Evolutionary conservation across 2,329 filamentous ascomycete species (phyloP).

Genomic region (Epichloe elymi): DNA sequence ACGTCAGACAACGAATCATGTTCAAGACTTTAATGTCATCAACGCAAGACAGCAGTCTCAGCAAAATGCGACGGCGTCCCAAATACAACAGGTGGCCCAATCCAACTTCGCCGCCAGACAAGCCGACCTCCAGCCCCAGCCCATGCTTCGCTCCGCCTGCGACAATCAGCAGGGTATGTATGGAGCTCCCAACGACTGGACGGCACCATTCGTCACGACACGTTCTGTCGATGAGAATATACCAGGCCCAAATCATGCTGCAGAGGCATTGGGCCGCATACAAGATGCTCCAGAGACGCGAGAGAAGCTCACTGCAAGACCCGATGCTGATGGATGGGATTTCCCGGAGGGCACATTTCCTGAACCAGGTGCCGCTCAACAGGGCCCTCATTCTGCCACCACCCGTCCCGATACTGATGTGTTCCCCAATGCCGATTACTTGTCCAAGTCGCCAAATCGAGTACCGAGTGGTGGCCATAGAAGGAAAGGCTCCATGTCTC

Average conservation of each 20-base stretch:
- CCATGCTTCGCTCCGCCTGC: slow-evolving; percentile 40
- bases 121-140: slow-evolving; percentile 29
- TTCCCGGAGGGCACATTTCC: slow-evolving; percentile 69
- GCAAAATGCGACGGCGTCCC: slow-evolving; percentile 51
- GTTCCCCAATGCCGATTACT: slow-evolving; percentile 71
- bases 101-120: slow-evolving; percentile 20
- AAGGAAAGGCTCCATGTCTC: slow-evolving; percentile 67
- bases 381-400: slow-evolving; percentile 29
- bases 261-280: slow-evolving; percentile 24
- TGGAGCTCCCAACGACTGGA: slow-evolving; percentile 23
- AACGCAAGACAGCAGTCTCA: slow-evolving; percentile 38
- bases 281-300: slow-evolving; percentile 29
- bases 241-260: slow-evolving; percentile 23
- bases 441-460: slow-evolving; percentile 68
- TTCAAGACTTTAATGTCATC: slow-evolving; percentile 37
- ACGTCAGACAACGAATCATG: slow-evolving; percentile 39
- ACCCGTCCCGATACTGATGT: slow-evolving; percentile 74
- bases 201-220: slow-evolving; percentile 19
- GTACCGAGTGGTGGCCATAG: slow-evolving; percentile 51
- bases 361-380: slow-evolving; percentile 36
- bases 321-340: slow-evolving; percentile 72
- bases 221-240: slow-evolving; percentile 21
- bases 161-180: slow-evolving; percentile 33
- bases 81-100: slow-evolving; percentile 26
- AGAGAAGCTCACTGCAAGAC: slow-evolving; percentile 31